Evolutionary conservation across 345 rosid genomes (phyloP).

Genomic region (Salix brachista): DNA sequence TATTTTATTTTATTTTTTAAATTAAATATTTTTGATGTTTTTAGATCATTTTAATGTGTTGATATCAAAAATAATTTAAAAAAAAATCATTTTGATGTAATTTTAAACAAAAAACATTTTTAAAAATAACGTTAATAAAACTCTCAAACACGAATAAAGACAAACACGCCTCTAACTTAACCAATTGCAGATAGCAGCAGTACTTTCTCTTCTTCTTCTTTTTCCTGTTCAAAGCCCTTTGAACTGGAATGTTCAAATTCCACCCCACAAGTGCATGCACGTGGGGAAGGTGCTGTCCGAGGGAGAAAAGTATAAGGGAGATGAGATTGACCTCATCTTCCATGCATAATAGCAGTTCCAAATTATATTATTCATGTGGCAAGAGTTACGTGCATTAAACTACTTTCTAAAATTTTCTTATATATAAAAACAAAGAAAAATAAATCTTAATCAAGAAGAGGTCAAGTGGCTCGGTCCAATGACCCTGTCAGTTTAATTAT

Average conservation of each 20-base stretch:
- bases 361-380: not conserved
- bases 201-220: not conserved
- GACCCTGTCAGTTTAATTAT: no score
- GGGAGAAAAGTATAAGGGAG: not conserved
- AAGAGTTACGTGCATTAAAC: not conserved
- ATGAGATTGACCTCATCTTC: constrained; percentile 5
- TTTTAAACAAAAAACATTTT: no score
- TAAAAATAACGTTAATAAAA: accelerated
- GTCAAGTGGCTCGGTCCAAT: no score
- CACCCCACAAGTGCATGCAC: constrained; percentile 13
- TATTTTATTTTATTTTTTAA: no score
- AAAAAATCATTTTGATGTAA: no score
- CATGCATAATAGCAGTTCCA: not conserved
- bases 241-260: constrained; percentile 27
- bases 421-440: no score
- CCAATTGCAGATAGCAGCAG: no score
- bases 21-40: no score
- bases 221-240: not conserved
- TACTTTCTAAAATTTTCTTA: no score
- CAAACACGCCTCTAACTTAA: not conserved
- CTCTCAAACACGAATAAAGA: not conserved
- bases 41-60: no score
- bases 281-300: constrained; percentile 11
- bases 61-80: no score
- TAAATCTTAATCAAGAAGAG: no score